These are phyloP conservation scores for Bretziella fagacearum DNA, from an alignment of 2,329 filamentous ascomycete genomes.

Conservation along the genomic window DNA sequence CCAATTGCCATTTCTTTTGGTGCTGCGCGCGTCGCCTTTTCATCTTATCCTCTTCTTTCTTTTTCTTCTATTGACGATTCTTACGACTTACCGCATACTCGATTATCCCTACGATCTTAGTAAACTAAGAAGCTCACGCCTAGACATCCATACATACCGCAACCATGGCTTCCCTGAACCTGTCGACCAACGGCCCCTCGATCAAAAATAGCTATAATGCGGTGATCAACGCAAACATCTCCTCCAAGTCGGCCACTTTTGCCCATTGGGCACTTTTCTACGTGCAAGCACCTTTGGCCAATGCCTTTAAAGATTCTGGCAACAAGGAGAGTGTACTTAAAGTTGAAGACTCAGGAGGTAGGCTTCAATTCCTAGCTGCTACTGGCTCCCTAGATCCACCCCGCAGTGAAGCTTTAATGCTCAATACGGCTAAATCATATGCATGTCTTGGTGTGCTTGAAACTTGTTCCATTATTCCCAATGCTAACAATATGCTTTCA, in stretches of 20 bases:
- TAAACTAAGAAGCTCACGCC: neutral
- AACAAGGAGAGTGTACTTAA: slow-evolving; percentile 90
- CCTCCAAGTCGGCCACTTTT: slow-evolving; percentile 57
- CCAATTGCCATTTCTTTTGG: neutral
- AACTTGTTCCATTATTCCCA: neutral
- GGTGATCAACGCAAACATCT: slow-evolving; percentile 36
- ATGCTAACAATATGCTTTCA: slow-evolving; percentile 6
- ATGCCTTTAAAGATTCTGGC: slow-evolving; percentile 74
- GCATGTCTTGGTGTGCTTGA: neutral
- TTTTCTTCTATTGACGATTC: slow-evolving; percentile 2
- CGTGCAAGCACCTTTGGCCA: slow-evolving; percentile 80
- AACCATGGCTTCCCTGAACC: slow-evolving; percentile 60
- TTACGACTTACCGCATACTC: too few species aligned
- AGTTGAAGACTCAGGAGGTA: slow-evolving; percentile 80
- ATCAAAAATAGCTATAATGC: slow-evolving; percentile 66
- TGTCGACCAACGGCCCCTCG: slow-evolving; percentile 61
- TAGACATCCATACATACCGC: neutral
- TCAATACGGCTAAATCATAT: too few species aligned
- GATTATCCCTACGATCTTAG: too few species aligned
- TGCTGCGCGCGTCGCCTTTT: neutral
- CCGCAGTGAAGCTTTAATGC: too few species aligned
- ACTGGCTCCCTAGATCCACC: too few species aligned
- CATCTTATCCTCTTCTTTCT: neutral
- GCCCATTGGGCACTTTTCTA: slow-evolving; percentile 90
- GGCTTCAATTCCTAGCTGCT: slow-evolving; percentile 16